Evolutionary conservation across 2,329 filamentous ascomycete species (phyloP).

Genomic region (Curvularia hawaiiensis): DNA sequence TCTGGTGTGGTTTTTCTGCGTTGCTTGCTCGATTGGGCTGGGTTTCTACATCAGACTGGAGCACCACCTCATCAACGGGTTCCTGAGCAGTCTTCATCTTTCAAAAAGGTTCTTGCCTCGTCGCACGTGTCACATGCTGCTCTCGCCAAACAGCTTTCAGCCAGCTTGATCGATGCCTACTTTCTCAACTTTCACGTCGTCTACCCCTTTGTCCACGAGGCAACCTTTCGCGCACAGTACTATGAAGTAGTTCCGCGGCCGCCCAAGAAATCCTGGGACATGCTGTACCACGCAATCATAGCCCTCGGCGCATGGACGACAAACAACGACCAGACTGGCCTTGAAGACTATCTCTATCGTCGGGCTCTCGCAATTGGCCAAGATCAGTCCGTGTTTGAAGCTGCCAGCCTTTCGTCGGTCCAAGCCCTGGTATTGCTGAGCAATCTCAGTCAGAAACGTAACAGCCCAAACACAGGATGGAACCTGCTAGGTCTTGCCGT

Average conservation of each 20-base stretch:
- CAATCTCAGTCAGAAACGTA: constrained; percentile 33
- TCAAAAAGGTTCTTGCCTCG: constrained; percentile 25
- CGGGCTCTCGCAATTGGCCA: constrained; percentile 31
- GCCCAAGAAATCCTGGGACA: constrained; percentile 29
- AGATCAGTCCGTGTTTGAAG: constrained; percentile 34
- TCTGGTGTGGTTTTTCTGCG: constrained; percentile 34
- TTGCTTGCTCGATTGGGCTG: constrained; percentile 34
- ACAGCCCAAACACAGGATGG: constrained; percentile 34
- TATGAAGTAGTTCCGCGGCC: constrained; percentile 33
- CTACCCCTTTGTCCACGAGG: constrained; percentile 35
- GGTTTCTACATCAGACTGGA: constrained; percentile 31
- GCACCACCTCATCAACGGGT: constrained; percentile 16
- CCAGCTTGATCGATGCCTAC: constrained; percentile 31
- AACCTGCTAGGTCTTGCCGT: constrained; percentile 33
- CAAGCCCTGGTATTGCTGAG: constrained; percentile 33
- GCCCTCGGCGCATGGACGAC: constrained; percentile 32
- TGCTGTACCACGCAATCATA: constrained; percentile 32
- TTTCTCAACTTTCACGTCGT: constrained; percentile 33
- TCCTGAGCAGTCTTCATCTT: constrained; percentile 16
- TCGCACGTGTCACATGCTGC: constrained; percentile 31
- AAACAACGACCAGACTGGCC: constrained; percentile 29
- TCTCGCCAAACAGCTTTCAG: constrained; percentile 26
- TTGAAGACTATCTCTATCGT: constrained; percentile 34
- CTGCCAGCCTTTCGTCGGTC: constrained; percentile 29
- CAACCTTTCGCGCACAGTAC: constrained; percentile 34